Base-by-base conservation (phyloP, 352 stramenopile species). In the Blastocystis sp. region DNA sequence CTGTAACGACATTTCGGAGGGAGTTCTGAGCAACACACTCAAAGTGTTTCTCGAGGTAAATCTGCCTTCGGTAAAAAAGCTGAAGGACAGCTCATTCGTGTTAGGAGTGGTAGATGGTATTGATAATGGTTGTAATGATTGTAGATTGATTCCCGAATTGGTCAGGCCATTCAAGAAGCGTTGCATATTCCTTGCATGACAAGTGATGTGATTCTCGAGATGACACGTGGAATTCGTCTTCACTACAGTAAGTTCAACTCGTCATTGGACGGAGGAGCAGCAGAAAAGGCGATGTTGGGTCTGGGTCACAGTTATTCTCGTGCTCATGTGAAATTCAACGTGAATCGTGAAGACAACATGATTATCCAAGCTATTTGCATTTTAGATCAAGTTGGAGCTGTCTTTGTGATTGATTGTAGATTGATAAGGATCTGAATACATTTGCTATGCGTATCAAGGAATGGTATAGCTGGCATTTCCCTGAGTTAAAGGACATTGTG, bases 401-500 rank as follows among this genome's bases (percentile, higher is more conserved):
- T 51, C 11, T 11, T 5, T 80, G 9, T 6, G 14, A 7, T 66
- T 12, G 16, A 11, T 5, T 21, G 73, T 24, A 85, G 73, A 85
- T 99, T 92, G 97, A 99, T 92, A 99, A 99, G 92, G 97, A 99
- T 91, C 93, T 99, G 71, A 99, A 99, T 91, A 99, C 97, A 67
- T 99, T 98, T 90, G 94, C 96, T 69, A 99, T 99, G 97, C 93
- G 97, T 81, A 94, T 98, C 78, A 93, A 96, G 63, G 97, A 99
- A 91, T 99, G 97, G 97, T 99, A 99, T 92, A 97, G 93, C 90
- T 99, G 96, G 96, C 97, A 99, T 90, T 99, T 99, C 91, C 97
- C 97, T 19, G 97, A 99, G 92, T 92, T 99, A 46, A 94, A 97
- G 83, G 96, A 98, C 89, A 96, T 99, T 88, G 95, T 99, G 65